Evolutionary conservation across 2,329 filamentous ascomycete species (phyloP).

Genomic region (Colletotrichum australisinense): DNA sequence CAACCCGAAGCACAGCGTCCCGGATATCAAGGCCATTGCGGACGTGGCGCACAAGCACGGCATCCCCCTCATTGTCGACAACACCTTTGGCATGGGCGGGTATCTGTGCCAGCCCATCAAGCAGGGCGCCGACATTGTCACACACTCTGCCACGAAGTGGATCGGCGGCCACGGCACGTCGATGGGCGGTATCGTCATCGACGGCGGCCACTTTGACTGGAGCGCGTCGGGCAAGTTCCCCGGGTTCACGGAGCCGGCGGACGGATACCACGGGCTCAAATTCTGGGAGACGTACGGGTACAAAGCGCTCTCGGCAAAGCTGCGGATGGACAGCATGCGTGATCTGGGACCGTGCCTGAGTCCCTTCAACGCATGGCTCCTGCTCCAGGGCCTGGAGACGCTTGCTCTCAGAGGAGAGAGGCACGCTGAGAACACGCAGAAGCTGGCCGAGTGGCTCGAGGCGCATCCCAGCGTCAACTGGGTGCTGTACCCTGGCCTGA

Average conservation of each 20-base stretch:
- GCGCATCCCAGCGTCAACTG: slow-evolving; percentile 75
- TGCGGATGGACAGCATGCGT: slow-evolving; percentile 77
- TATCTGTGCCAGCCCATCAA: slow-evolving; percentile 75
- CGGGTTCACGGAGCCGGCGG: slow-evolving; percentile 75
- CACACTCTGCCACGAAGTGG: slow-evolving; percentile 80
- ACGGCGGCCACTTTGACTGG: slow-evolving; percentile 80
- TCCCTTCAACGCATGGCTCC: slow-evolving; percentile 78
- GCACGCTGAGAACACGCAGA: slow-evolving; percentile 73
- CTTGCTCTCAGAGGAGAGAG: slow-evolving; percentile 74
- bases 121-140: slow-evolving; percentile 78
- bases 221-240: slow-evolving; percentile 76
- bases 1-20: slow-evolving; percentile 90
- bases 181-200: slow-evolving; percentile 75
- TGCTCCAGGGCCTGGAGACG: slow-evolving; percentile 77
- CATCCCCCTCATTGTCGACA: slow-evolving; percentile 64
- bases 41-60: slow-evolving; percentile 63
- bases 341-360: slow-evolving; percentile 76
- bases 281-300: slow-evolving; percentile 78
- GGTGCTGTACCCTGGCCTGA: slow-evolving; percentile 78
- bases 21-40: slow-evolving; percentile 74
- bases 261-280: slow-evolving; percentile 76
- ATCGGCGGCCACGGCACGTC: slow-evolving; percentile 80
- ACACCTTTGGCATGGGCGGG: slow-evolving; percentile 79
- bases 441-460: slow-evolving; percentile 76
- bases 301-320: slow-evolving; percentile 73